Percentiles rank a stretch among this genome's conserved stretches.
These are phyloP conservation scores for Solanum stenotomum DNA, from an alignment of 257 asterid genomes.

Conservation along the genomic window DNA sequence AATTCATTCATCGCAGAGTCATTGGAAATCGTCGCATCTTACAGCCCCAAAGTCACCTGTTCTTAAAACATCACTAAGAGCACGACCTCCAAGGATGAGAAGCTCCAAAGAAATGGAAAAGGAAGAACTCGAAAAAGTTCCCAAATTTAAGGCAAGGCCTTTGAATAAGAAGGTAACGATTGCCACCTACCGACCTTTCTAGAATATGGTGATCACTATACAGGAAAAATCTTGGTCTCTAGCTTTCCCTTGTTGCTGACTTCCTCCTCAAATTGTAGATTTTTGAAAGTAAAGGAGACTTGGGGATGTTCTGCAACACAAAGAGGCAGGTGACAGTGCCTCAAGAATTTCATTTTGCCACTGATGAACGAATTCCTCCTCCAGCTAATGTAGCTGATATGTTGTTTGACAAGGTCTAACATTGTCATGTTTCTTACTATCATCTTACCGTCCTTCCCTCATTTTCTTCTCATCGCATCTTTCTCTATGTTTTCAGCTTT, in stretches of 20 bases:
- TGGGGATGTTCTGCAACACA: conserved; percentile 68
- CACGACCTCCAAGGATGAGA: conserved; percentile 72
- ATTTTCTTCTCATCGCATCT: neutral
- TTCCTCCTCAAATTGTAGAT: conserved; percentile 32
- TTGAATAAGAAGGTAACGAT: conserved; percentile 72
- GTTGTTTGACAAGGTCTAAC: conserved; percentile 61
- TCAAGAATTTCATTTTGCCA: conserved; percentile 77
- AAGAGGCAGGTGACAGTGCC: conserved; percentile 79
- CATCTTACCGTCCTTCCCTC: neutral
- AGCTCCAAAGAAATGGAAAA: conserved; percentile 61
- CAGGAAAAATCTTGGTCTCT: neutral
- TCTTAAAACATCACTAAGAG: conserved; percentile 75
- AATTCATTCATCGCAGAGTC: conserved; percentile 33
- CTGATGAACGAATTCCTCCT: conserved; percentile 75
- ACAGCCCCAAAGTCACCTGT: conserved; percentile 80
- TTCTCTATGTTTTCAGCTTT: conserved; percentile 43
- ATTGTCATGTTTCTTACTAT: neutral
- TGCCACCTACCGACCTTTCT: neutral
- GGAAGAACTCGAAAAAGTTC: conserved; percentile 64
- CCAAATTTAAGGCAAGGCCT: conserved; percentile 87
- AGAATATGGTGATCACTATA: no score
- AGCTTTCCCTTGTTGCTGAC: neutral
- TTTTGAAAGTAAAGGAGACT: conserved; percentile 84
- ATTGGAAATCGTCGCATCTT: conserved; percentile 51
- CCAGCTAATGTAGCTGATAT: conserved; percentile 57